Conservation (phyloP, 495 filamentous ascomycete species). For the Neurospora sp. region DNA sequence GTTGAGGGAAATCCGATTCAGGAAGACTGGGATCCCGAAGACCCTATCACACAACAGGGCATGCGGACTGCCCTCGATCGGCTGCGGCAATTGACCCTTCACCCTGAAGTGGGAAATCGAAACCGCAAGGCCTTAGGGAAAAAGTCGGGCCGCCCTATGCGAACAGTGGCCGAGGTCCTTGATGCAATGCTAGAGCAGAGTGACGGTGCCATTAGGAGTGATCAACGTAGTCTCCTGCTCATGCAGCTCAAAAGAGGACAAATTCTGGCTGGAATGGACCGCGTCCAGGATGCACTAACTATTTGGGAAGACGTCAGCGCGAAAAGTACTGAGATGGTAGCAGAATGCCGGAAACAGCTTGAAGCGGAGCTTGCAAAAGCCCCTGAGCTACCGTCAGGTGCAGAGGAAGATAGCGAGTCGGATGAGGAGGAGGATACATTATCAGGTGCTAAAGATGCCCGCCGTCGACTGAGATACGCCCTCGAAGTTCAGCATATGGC, state of each 20-base stretch:
- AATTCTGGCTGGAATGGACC: conserved; percentile 53
- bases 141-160: conserved; percentile 47
- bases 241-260: conserved; percentile 60
- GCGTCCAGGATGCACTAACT: conserved; percentile 44
- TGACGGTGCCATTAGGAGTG: conserved; percentile 47
- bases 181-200: conserved; percentile 83
- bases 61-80: conserved; percentile 46
- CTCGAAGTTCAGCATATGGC: conserved; percentile 76
- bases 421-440: conserved; percentile 18
- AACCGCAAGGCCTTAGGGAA: conserved; percentile 59
- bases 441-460: conserved; percentile 34
- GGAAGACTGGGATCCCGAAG: conserved; percentile 54
- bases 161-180: conserved; percentile 76
- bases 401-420: conserved; percentile 34
- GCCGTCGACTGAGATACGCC: conserved; percentile 55
- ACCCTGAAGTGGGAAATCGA: conserved; percentile 62
- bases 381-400: conserved; percentile 12
- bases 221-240: conserved; percentile 55
- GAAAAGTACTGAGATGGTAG: conserved; percentile 45
- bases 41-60: conserved; percentile 42
- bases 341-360: conserved; percentile 54
- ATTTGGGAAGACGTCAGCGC: conserved; percentile 56
- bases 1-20: conserved; percentile 47
- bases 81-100: conserved; percentile 77
- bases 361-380: conserved; percentile 39